Conservation (phyloP, 2,329 filamentous ascomycete genomes). For the Blumeria graminis region DNA sequence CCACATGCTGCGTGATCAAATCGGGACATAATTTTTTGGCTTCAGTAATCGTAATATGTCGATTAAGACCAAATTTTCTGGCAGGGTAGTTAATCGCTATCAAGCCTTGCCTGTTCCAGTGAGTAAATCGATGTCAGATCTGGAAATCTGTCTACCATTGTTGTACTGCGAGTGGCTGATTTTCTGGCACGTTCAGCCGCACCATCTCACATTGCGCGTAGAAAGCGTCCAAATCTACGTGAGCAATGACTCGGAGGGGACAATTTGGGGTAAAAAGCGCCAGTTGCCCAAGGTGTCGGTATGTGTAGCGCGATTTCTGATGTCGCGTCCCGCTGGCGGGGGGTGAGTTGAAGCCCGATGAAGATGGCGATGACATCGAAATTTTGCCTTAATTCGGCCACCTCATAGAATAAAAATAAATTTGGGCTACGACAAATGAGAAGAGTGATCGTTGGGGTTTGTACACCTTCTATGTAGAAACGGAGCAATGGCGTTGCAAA, state of each 20-base stretch:
- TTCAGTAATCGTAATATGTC: conserved; percentile 58
- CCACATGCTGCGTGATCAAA: conserved; percentile 74
- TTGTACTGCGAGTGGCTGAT: conserved; percentile 71
- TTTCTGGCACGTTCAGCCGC: conserved; percentile 46
- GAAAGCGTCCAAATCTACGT: conserved; percentile 92
- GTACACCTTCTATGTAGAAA: no score
- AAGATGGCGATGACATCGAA: no score
- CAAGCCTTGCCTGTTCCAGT: conserved; percentile 47
- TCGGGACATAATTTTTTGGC: conserved; percentile 70
- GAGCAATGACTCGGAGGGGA: conserved; percentile 67
- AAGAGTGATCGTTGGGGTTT: no score
- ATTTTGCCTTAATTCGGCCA: no score
- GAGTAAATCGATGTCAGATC: neutral
- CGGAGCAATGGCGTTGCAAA: no score
- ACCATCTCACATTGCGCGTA: conserved; percentile 95
- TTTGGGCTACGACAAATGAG: no score
- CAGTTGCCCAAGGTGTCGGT: conserved; percentile 57
- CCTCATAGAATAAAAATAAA: no score
- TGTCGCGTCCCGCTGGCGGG: conserved; percentile 2
- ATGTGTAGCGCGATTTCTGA: conserved; percentile 51
- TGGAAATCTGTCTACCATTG: conserved; percentile 39
- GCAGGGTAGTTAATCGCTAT: conserved; percentile 95
- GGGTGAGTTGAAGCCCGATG: no score
- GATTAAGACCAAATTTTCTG: conserved; percentile 50
- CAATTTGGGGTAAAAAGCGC: conserved; percentile 44